Conservation (phyloP, 768 basidiomycete genomes). For the Serendipita indica region DNA sequence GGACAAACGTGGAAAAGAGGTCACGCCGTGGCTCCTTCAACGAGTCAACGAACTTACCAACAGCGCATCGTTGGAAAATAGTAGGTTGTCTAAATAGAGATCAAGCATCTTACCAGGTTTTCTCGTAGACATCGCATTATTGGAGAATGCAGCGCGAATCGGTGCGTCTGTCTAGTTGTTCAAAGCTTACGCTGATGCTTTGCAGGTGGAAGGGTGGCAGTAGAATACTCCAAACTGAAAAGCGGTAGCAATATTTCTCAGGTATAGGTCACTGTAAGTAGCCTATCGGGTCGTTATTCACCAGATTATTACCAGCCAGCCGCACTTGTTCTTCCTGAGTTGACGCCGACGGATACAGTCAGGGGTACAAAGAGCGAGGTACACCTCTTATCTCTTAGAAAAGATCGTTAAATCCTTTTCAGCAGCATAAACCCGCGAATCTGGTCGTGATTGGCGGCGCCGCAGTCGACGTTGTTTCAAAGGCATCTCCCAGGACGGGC, state of each 20-base stretch:
- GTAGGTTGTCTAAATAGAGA: conserved; percentile 27
- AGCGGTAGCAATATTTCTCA: conserved; percentile 16
- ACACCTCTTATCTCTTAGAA: no score
- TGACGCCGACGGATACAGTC: no score
- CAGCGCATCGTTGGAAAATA: conserved; percentile 58
- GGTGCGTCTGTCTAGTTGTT: conserved; percentile 33
- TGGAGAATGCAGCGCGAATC: conserved; percentile 75
- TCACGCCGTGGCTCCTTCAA: conserved; percentile 83
- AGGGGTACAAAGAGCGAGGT: no score
- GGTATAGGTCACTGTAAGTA: conserved; percentile 15
- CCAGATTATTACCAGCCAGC: neutral
- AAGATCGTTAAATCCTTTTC: no score
- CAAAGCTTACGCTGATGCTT: conserved; percentile 3
- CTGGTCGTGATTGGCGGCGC: conserved; percentile 72
- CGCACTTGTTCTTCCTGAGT: no score
- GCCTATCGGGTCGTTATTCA: neutral
- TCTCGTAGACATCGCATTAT: conserved; percentile 61
- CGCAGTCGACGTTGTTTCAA: conserved; percentile 75
- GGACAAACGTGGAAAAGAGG: conserved; percentile 70
- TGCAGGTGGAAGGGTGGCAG: conserved; percentile 63
- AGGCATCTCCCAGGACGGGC: conserved; percentile 20
- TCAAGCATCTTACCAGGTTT: neutral
- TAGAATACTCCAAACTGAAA: conserved; percentile 47
- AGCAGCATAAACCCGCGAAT: neutral
- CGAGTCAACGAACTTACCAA: conserved; percentile 69